These are phyloP conservation scores for Spathaspora hagerdaliae DNA, from an alignment of 805 yeast genomes.

Conservation along the genomic window DNA sequence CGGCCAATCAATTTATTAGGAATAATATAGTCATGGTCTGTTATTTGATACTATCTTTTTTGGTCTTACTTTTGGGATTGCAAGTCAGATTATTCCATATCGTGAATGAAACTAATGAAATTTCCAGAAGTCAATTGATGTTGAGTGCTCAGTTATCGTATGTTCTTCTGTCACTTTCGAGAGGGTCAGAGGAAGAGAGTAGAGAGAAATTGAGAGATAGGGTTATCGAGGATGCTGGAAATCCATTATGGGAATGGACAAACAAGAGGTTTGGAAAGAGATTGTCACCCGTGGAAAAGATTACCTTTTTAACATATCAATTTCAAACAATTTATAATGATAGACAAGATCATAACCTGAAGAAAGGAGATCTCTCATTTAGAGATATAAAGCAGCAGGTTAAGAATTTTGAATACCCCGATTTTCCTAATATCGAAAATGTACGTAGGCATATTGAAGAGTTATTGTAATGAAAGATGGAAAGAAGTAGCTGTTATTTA, in stretches of 20 bases:
- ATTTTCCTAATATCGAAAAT: constrained; percentile 9
- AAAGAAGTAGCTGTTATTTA: background rate
- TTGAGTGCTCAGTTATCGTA: constrained; percentile 14
- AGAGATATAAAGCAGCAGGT: constrained; percentile 5
- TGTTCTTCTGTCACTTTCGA: background rate
- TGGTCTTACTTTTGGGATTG: constrained; percentile 15
- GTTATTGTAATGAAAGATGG: constrained; percentile 1
- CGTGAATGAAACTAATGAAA: constrained; percentile 19
- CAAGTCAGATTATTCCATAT: constrained; percentile 16
- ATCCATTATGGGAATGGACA: constrained; percentile 22
- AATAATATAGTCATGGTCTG: constrained; percentile 13
- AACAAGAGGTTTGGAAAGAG: constrained; percentile 12
- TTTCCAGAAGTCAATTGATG: constrained; percentile 17
- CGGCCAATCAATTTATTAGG: constrained; percentile 7
- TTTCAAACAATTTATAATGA: constrained; percentile 3
- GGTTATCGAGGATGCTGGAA: constrained; percentile 1
- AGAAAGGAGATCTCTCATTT: background rate
- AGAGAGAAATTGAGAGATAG: background rate
- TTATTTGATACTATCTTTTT: constrained; percentile 16
- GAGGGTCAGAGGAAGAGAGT: background rate
- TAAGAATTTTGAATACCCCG: constrained; percentile 10
- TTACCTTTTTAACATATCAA: constrained; percentile 17
- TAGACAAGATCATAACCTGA: background rate
- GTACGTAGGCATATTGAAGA: constrained; percentile 9
- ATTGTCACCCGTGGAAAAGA: constrained; percentile 13